Evolutionary conservation across 768 basidiomycete genomes (phyloP).

Genomic region (Pholiota microspora): DNA sequence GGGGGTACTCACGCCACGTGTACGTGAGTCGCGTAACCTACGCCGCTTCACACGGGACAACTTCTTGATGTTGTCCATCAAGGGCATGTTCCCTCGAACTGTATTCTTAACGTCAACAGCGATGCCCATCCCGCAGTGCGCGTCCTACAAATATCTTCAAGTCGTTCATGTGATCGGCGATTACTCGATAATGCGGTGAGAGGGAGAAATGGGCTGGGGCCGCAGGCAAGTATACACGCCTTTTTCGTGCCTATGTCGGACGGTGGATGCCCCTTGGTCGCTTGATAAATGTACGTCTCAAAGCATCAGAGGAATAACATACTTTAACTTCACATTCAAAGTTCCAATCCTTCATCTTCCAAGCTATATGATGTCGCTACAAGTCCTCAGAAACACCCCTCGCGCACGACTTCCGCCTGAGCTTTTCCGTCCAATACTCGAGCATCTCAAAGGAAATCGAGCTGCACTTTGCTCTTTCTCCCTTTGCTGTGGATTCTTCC

Average conservation of each 20-base stretch:
- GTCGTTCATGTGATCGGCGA: neutral
- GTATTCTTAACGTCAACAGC: neutral
- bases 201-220: neutral
- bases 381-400: too few species aligned
- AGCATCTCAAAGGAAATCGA: neutral
- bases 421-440: slow-evolving; percentile 15
- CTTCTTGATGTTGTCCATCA: too few species aligned
- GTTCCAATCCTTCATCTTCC: neutral
- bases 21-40: too few species aligned
- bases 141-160: neutral
- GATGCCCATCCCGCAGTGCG: neutral
- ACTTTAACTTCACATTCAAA: too few species aligned
- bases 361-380: neutral
- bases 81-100: neutral
- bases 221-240: neutral
- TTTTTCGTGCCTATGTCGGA: neutral
- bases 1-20: too few species aligned
- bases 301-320: too few species aligned
- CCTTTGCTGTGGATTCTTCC: slow-evolving; percentile 1
- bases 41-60: too few species aligned
- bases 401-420: slow-evolving; percentile 13
- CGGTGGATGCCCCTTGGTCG: too few species aligned
- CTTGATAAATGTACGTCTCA: too few species aligned
- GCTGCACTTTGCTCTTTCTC: slow-evolving; percentile 3
- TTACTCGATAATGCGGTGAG: neutral